Base-by-base conservation (phyloP, 306 rosid species). In the Fagus sylvatica region DNA sequence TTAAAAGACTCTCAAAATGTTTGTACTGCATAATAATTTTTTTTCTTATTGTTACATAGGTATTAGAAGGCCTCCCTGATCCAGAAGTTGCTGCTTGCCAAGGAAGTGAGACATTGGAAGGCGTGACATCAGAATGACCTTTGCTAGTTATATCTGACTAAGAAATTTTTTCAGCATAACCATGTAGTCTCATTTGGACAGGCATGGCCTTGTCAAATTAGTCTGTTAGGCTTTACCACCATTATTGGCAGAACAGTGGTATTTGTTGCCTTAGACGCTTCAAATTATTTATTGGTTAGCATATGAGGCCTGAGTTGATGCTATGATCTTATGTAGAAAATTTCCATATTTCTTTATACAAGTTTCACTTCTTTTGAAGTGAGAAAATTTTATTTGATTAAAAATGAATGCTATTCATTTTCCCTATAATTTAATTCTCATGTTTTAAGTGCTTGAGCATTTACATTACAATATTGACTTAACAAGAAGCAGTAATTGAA, bases 11-110 rank as follows among this genome's bases (percentile, higher is more conserved):
- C 36, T 55, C 39, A 6, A 30, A 6, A 22, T 2, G 36, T 40
- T 71, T 17, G 32, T 40, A 19, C 53, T 55, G 13, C 39, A 13
- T 34, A 43, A 15, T 55, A 56, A 41, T 54, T 69, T 19, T 55
- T 77, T 53, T 30, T 57, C 16, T n/a, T n/a, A n/a, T 71, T 61
- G 75, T 77, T 67, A 73, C 49, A 81, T 79, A 90, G 97, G 94
- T 84, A 17, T 79, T 92, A 59, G 84, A 78, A 69, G 75, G 71
- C 74, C 97, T 92, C 60, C 93, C 97, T 3, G 84, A 81, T 13
- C 34, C 72, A 1, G 85, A 85, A 46, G 82, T 64, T 61, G 57
- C 55, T 19, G 33, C 40, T 5, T 80, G 73, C 43, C 54, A 48
- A 55, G 69, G 66, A 70, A 65, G 68, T 32, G 42, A 73, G 71